These are phyloP conservation scores for Pichia pseudocactophila DNA, from an alignment of 805 yeast genomes.

Conservation along the genomic window DNA sequence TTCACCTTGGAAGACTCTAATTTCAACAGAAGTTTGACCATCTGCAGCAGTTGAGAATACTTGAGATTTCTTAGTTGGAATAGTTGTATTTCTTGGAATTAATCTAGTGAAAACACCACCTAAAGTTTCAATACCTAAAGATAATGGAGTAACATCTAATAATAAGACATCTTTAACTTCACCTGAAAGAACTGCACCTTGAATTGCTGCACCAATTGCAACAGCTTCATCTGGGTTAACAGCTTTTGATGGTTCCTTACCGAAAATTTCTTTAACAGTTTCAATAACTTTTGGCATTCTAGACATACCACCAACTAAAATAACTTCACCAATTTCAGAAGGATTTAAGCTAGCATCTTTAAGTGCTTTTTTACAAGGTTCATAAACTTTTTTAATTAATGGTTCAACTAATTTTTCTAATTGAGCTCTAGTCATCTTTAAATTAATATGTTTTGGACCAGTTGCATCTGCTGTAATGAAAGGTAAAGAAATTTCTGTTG, in stretches of 20 bases:
- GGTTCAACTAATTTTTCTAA: constrained; percentile 59
- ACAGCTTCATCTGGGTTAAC: constrained; percentile 94
- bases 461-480: constrained; percentile 46
- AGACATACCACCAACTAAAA: constrained; percentile 85
- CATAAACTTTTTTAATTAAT: constrained; percentile 57
- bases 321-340: constrained; percentile 63
- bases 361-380: constrained; percentile 65
- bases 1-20: constrained; percentile 99
- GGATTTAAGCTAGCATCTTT: constrained; percentile 63
- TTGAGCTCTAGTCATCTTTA: constrained; percentile 54
- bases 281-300: constrained; percentile 75
- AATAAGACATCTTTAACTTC: constrained; percentile 70
- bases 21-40: constrained; percentile 94
- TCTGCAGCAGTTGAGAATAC: constrained; percentile 94
- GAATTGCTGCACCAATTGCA: constrained; percentile 84
- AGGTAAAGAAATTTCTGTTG: constrained; percentile 59
- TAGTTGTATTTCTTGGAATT: constrained; percentile 89
- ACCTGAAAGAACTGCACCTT: constrained; percentile 80
- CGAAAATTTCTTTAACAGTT: constrained; percentile 50
- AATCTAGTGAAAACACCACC: constrained; percentile 95
- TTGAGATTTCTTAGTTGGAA: constrained; percentile 94
- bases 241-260: constrained; percentile 56
- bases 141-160: constrained; percentile 78
- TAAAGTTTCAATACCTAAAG: constrained; percentile 93
- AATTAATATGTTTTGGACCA: constrained; percentile 46